Evolutionary conservation across 2,329 filamentous ascomycete species (phyloP).

Genomic region (Microcyclosporella mali): DNA sequence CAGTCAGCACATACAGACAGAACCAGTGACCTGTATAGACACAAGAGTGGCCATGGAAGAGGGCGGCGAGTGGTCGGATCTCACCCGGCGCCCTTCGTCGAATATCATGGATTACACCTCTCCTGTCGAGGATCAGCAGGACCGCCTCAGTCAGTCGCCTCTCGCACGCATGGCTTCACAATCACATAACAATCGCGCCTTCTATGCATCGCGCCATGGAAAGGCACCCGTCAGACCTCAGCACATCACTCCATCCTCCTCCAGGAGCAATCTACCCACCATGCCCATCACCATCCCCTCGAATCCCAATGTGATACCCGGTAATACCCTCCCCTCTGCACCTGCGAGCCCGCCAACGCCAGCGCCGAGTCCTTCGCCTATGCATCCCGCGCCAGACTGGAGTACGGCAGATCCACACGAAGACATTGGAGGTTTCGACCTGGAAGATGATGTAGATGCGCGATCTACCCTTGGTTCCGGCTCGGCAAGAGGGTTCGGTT

Average conservation of each 20-base stretch:
- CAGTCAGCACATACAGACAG: no score
- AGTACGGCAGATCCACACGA: slow-evolving; percentile 72
- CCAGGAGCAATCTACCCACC: slow-evolving; percentile 23
- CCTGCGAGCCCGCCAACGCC: slow-evolving; percentile 63
- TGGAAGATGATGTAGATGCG: slow-evolving; percentile 22
- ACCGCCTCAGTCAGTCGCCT: slow-evolving; percentile 17
- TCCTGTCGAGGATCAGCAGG: slow-evolving; percentile 11
- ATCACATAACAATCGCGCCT: slow-evolving; percentile 26
- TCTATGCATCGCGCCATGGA: slow-evolving; percentile 26
- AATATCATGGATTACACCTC: slow-evolving; percentile 29
- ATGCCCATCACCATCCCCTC: slow-evolving; percentile 43
- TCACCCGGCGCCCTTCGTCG: slow-evolving; percentile 18
- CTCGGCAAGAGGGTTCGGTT: slow-evolving; percentile 25
- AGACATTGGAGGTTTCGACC: slow-evolving; percentile 56
- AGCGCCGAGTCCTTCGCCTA: slow-evolving; percentile 59
- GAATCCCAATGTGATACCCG: slow-evolving; percentile 46
- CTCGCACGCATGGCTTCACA: slow-evolving; percentile 29
- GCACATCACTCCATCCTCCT: slow-evolving; percentile 38
- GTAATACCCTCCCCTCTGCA: slow-evolving; percentile 58
- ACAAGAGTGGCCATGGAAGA: background rate
- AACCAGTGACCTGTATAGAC: no score
- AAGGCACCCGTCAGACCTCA: slow-evolving; percentile 37
- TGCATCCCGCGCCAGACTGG: slow-evolving; percentile 63
- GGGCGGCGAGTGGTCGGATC: slow-evolving; percentile 13
- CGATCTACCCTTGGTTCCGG: slow-evolving; percentile 20